Evolutionary conservation across 2,329 filamentous ascomycete species (phyloP), one percentile per base, ranked within the genome.

Genomic region (Colletotrichum costaricense): DNA sequence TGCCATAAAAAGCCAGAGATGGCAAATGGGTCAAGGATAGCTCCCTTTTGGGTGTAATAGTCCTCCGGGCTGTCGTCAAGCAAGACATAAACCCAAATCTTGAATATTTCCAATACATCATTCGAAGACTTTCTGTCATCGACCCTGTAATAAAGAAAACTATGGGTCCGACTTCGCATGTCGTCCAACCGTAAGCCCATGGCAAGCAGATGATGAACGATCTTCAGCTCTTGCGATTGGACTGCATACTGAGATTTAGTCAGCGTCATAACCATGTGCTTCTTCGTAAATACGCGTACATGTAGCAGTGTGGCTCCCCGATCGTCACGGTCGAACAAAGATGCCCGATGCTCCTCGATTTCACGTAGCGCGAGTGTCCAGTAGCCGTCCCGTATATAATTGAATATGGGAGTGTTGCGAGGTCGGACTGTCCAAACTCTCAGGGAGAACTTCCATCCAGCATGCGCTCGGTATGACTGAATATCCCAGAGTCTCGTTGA

Each of bases 371-470:
- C 14, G 3, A n/a, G 28, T 2, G 0, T 1, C 67, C 26, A 24
- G 1, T 16, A 14, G 4, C 30, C 38, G 0, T 1, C 0, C 4
- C 1, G 0, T 0, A 22, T 16, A 3, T 14, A 38, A 0, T 0
- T 0, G 19, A 69, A 69, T 3, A 63, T 63, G 1, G 19, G 19
- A 2, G 55, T 8, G 5, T 5, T 5, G 2, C 1, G 0, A 0
- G n/a, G 24, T 2, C 63, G 38, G 2, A 28, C n/a, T 12, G 33
- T 59, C 62, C 63, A 74, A 2, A 42, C 24, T 55, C 38, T 30
- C 2, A 74, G 58, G 16, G 12, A 63, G 3, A 42, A 4, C 7
- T 71, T 56, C 62, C 67, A 74, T 0, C 72, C 72, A 0, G 52
- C n/a, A 4, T 14, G 8, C 0, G 58, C 57, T 14, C 38, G 56